These are phyloP conservation scores for Albophoma yamanashiensis DNA, from an alignment of 2,329 filamentous ascomycete species.

Conservation along the genomic window DNA sequence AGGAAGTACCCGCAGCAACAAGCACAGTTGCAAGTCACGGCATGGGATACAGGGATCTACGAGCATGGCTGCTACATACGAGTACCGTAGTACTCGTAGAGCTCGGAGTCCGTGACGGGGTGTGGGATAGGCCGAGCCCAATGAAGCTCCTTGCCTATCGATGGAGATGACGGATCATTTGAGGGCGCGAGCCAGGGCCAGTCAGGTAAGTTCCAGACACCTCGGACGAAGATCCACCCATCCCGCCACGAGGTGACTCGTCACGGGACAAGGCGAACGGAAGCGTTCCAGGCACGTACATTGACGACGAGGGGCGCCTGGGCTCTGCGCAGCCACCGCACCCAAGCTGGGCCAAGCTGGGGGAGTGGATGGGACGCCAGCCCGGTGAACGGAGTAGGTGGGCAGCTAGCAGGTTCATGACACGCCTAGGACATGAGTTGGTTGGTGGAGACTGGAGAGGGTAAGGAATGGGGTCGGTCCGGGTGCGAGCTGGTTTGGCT, in stretches of 20 bases:
- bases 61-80: background rate
- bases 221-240: background rate
- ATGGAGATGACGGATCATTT: background rate
- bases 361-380: background rate
- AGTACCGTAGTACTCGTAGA: no score
- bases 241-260: background rate
- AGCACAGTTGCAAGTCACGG: background rate
- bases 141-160: background rate
- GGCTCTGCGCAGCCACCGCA: background rate
- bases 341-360: background rate
- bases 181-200: background rate
- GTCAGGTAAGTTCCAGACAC: constrained; percentile 1
- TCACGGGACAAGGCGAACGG: background rate
- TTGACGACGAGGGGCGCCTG: background rate
- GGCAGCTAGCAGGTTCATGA: background rate
- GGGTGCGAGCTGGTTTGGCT: background rate
- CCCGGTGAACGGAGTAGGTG: background rate
- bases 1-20: background rate
- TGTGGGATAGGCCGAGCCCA: background rate
- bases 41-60: background rate
- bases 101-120: background rate
- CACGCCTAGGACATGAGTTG: background rate
- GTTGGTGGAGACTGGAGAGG: background rate
- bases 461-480: background rate
- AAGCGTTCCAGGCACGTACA: background rate